Evolutionary conservation across 2,329 filamentous ascomycete genomes (phyloP).

Genomic region (Cladophialophora immunda): DNA sequence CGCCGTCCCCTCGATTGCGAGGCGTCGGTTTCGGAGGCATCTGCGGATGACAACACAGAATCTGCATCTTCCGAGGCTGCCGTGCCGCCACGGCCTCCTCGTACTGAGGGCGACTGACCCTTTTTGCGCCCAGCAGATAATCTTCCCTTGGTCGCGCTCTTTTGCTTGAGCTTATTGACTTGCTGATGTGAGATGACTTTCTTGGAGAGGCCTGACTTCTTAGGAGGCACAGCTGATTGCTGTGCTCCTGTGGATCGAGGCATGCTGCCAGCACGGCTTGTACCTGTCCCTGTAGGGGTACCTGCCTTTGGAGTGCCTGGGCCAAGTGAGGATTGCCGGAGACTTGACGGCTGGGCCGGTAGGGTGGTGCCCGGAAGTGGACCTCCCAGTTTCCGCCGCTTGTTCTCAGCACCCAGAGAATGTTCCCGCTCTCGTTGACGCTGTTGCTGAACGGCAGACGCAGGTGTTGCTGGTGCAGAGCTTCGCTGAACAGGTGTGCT

Average conservation of each 20-base stretch:
- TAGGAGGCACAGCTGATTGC: slow-evolving; percentile 55
- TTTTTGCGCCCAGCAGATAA: slow-evolving; percentile 54
- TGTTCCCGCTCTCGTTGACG: slow-evolving; percentile 62
- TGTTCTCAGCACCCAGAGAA: slow-evolving; percentile 65
- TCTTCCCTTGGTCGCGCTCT: slow-evolving; percentile 49
- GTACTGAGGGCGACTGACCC: slow-evolving; percentile 50
- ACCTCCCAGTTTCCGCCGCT: slow-evolving; percentile 66
- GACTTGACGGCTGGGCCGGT: slow-evolving; percentile 62
- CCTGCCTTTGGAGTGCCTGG: slow-evolving; percentile 70
- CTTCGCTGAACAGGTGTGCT: slow-evolving; percentile 43
- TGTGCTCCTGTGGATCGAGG: slow-evolving; percentile 51
- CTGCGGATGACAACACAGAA: slow-evolving; percentile 61
- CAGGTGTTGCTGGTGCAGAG: slow-evolving; percentile 57
- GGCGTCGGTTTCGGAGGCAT: slow-evolving; percentile 56
- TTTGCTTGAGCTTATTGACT: slow-evolving; percentile 46
- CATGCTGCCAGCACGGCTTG: slow-evolving; percentile 66
- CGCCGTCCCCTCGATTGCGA: slow-evolving; percentile 38
- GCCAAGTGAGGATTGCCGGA: slow-evolving; percentile 69
- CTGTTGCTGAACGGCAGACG: slow-evolving; percentile 43
- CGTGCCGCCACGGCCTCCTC: slow-evolving; percentile 47
- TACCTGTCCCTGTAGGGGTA: slow-evolving; percentile 56
- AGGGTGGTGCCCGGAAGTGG: slow-evolving; percentile 46
- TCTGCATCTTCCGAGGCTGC: slow-evolving; percentile 58
- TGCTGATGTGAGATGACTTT: slow-evolving; percentile 46
- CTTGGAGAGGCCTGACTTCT: slow-evolving; percentile 64